Conservation (phyloP, 768 basidiomycete species). For the Trametes cubensis region DNA sequence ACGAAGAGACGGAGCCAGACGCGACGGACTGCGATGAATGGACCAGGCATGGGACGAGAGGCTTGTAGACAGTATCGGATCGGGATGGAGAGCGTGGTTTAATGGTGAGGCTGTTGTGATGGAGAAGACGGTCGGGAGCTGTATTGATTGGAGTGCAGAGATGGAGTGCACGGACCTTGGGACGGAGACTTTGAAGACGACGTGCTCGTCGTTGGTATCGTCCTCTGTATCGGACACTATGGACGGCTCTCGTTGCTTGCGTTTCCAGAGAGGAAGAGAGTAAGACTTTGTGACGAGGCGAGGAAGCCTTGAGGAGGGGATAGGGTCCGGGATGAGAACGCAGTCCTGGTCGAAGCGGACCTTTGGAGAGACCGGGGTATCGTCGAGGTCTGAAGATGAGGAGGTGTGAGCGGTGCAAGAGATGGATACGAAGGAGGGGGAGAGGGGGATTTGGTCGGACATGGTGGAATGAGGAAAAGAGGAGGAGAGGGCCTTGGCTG, state of each 20-base stretch:
- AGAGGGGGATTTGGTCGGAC: conserved; percentile 13
- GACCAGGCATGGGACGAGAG: conserved; percentile 55
- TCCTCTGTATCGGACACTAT: conserved; percentile 27
- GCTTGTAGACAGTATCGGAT: conserved; percentile 36
- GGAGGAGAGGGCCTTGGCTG: background rate
- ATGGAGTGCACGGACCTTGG: conserved; percentile 51
- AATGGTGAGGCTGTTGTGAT: conserved; percentile 25
- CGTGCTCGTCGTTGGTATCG: conserved; percentile 43
- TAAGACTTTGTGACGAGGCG: conserved; percentile 66
- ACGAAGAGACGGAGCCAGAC: conserved; percentile 19
- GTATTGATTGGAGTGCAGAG: background rate
- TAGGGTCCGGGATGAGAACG: conserved; percentile 68
- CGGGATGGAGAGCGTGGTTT: conserved; percentile 42
- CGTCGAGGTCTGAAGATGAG: conserved; percentile 3
- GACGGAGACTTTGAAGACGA: conserved; percentile 62
- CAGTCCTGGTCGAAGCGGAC: conserved; percentile 79
- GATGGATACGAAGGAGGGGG: conserved; percentile 21
- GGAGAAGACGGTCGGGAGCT: conserved; percentile 2
- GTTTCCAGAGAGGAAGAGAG: conserved; percentile 70
- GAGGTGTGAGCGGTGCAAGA: conserved; percentile 5
- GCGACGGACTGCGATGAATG: conserved; percentile 39
- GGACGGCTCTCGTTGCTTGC: conserved; percentile 32
- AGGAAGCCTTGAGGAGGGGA: conserved; percentile 45
- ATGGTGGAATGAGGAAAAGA: conserved; percentile 14
- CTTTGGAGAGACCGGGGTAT: conserved; percentile 6